These are phyloP conservation scores for Myotisia sp. DNA, from an alignment of 2,329 filamentous ascomycete species.

Conservation along the genomic window DNA sequence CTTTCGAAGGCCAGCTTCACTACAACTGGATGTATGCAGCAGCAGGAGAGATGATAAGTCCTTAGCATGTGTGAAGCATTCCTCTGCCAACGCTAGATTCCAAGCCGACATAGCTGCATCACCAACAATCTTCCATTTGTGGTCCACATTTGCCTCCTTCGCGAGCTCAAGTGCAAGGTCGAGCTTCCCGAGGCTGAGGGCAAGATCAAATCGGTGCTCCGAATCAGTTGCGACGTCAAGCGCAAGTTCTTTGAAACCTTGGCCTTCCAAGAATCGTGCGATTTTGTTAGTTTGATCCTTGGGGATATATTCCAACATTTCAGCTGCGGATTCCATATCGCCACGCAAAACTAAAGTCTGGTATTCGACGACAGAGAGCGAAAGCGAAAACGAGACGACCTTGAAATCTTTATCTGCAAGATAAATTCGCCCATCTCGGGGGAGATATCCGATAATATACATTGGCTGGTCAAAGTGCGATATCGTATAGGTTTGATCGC, in stretches of 20 bases:
- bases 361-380: slow-evolving; percentile 86
- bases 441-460: slow-evolving; percentile 91
- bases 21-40: slow-evolving; percentile 72
- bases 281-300: slow-evolving; percentile 96
- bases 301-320: slow-evolving; percentile 71
- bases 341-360: slow-evolving; percentile 89
- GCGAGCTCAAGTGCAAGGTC: slow-evolving; percentile 77
- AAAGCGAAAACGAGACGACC: slow-evolving; percentile 79
- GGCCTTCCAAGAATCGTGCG: slow-evolving; percentile 88
- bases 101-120: slow-evolving; percentile 76
- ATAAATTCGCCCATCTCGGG: slow-evolving; percentile 89
- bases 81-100: slow-evolving; percentile 76
- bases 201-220: slow-evolving; percentile 92
- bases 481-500: slow-evolving; percentile 94
- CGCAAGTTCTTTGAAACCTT: slow-evolving; percentile 91
- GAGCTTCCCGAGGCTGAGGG: slow-evolving; percentile 67
- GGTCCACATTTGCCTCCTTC: slow-evolving; percentile 68
- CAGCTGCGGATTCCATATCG: slow-evolving; percentile 80
- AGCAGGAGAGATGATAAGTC: slow-evolving; percentile 81
- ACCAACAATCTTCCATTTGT: slow-evolving; percentile 97
- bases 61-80: slow-evolving; percentile 83
- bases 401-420: slow-evolving; percentile 90
- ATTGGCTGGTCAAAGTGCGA: slow-evolving; percentile 92
- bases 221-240: slow-evolving; percentile 86
- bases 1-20: slow-evolving; percentile 56